A percentile compares a stretch with the other conserved stretches of the same genome.
Conservation (phyloP, 73 alveolate genomes). For the Tetrahymena thermophila region DNA sequence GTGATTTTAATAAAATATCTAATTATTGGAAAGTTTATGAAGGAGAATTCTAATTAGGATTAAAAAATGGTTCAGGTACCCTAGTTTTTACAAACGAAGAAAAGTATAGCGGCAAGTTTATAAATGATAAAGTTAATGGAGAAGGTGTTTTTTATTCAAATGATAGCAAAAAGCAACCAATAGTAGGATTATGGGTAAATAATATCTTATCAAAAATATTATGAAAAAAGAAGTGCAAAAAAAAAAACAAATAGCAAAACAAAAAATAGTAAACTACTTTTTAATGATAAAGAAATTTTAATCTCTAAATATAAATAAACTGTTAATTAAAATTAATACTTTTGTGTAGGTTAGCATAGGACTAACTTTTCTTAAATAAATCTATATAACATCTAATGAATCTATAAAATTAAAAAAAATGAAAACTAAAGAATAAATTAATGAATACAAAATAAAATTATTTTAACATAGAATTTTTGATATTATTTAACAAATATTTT, state of each 20-base stretch:
- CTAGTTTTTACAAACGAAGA: not conserved
- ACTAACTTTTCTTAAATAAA: not conserved
- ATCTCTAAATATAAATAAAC: too few relatives aligned
- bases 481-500: too few relatives aligned
- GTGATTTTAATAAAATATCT: not conserved
- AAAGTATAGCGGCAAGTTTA: not conserved
- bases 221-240: not conserved
- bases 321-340: too few relatives aligned
- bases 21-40: not conserved
- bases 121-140: not conserved
- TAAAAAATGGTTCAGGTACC: not conserved
- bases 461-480: too few relatives aligned
- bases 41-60: not conserved
- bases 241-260: not conserved
- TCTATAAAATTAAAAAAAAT: too few relatives aligned
- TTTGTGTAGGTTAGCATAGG: not conserved
- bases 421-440: too few relatives aligned
- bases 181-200: not conserved
- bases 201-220: not conserved
- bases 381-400: too few relatives aligned
- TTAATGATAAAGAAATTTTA: too few relatives aligned
- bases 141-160: not conserved
- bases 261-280: too few relatives aligned
- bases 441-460: too few relatives aligned
- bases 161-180: not conserved